Evolutionary conservation across 2,329 filamentous ascomycete genomes (phyloP), one percentile per base, ranked within the genome.

Genomic region (Sclerotinia spermophila): DNA sequence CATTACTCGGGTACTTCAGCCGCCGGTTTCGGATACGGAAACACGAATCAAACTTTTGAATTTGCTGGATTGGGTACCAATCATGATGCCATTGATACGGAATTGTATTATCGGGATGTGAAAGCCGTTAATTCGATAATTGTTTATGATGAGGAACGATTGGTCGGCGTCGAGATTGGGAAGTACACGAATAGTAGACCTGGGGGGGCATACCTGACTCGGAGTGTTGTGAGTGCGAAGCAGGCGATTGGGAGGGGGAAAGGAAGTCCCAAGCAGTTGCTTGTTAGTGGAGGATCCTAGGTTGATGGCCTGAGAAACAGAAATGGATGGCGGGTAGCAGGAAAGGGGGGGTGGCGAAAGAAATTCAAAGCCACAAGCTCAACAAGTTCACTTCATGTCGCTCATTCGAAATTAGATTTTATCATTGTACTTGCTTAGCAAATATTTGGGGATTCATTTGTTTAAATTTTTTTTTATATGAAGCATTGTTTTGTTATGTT

Each of bases 71-170:
- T 85, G 8, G 76, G 85, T 45, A 44, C 55, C 5, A 70, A 65
- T 42, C 48, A 45, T 30, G 73, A 66, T 7, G 35, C n/a, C 2
- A 38, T 58, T 6, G 73, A 73, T 44, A 73, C 51, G 21, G 76
- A 79, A 62, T 71, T 79, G 78, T 93, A 91, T 78, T 81, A 79
- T 70, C 83, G 89, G 30, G 82, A 86, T 64, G 85, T 91, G 38
- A 78, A 80, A 40, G 86, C 86, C 5, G 79, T 82, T 3, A 89
- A 90, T 77, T 82, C 83, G 62, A 86, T 83, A 0, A 77, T 90
- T 27, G 77, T 84, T 6, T 77, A 78, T 33, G 86, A 89, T 78
- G 74, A 81, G 19, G 82, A 85, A 77, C 81, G 76, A 59, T 72
- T 82, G 48, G 77, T 76, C 42, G 81, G 78, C 1, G 53, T 27